A percentile compares a stretch with the other conserved stretches of the same genome.
Conservation (phyloP, 176 grass and related monocot species). For the Saccharum spontaneum region DNA sequence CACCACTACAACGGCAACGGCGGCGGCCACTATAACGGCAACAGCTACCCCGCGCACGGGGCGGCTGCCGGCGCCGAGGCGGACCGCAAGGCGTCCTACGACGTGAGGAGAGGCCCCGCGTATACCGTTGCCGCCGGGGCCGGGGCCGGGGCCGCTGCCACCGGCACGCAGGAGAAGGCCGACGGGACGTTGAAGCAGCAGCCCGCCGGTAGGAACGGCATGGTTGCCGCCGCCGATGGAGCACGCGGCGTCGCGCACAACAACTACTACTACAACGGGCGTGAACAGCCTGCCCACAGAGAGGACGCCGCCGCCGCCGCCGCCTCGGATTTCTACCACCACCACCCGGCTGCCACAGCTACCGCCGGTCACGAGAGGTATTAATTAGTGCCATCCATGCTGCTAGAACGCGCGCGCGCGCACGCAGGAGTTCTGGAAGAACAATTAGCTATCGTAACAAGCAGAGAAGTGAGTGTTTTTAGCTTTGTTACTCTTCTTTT, state of each 20-base stretch:
- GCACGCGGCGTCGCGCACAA: background rate
- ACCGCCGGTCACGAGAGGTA: background rate
- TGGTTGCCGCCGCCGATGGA: background rate
- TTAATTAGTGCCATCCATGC: background rate
- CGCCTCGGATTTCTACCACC: background rate
- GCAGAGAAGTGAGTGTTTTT: background rate
- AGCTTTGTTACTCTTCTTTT: too few species aligned
- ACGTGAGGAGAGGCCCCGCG: background rate
- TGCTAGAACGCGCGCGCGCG: too few species aligned
- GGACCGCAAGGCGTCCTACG: background rate
- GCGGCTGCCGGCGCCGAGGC: background rate
- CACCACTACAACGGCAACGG: background rate
- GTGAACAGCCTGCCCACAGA: background rate
- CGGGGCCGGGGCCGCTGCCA: too few species aligned
- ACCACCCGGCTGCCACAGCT: background rate
- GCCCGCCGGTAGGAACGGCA: background rate
- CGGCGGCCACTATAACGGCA: too few species aligned
- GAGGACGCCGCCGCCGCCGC: too few species aligned
- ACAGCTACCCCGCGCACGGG: background rate
- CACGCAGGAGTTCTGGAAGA: background rate
- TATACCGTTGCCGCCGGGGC: too few species aligned
- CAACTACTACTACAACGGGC: background rate
- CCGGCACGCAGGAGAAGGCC: background rate
- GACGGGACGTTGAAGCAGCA: background rate
- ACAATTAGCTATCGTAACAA: background rate